Evolutionary conservation across 345 rosid genomes (phyloP).

Genomic region (Brassica incana): DNA sequence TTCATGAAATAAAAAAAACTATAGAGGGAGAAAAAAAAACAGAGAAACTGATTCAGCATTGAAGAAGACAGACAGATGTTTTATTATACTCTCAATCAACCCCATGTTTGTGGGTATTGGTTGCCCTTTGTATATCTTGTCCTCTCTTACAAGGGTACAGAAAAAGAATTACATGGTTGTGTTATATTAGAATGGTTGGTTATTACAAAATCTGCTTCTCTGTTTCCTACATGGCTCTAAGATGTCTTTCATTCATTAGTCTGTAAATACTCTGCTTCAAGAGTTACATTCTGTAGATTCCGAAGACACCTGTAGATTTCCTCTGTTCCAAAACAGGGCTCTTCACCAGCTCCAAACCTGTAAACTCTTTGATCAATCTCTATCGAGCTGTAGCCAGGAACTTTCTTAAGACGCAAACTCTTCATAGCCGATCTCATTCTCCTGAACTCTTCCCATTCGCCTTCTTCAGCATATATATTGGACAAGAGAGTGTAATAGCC

Average conservation of each 20-base stretch:
- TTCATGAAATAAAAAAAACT: conserved; percentile 19
- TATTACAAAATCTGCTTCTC: conserved; percentile 16
- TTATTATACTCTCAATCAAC: conserved; percentile 12
- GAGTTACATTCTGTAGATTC: conserved; percentile 29
- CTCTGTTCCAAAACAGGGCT: conserved; percentile 14
- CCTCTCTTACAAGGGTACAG: conserved; percentile 27
- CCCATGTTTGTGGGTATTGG: conserved; percentile 26
- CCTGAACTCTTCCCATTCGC: conserved; percentile 63
- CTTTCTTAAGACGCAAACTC: conserved; percentile 53
- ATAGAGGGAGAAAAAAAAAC: conserved; percentile 34
- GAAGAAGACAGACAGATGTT: conserved; percentile 1
- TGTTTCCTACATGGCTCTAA: conserved; percentile 20
- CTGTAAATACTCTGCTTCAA: conserved; percentile 14
- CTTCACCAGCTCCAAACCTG: conserved; percentile 44
- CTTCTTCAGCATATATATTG: conserved; percentile 75
- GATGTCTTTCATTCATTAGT: conserved; percentile 6
- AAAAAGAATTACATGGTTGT: conserved; percentile 4
- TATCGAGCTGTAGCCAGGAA: conserved; percentile 57
- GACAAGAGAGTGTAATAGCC: conserved; percentile 72
- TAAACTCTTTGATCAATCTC: conserved; percentile 37
- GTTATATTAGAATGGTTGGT: conserved; percentile 28
- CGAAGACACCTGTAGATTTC: conserved; percentile 28
- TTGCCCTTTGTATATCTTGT: conserved; percentile 35
- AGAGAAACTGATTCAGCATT: conserved; percentile 29
- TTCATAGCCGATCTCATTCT: conserved; percentile 53